Evolutionary conservation across 345 rosid species (phyloP).

Genomic region (Litchi chinensis): DNA sequence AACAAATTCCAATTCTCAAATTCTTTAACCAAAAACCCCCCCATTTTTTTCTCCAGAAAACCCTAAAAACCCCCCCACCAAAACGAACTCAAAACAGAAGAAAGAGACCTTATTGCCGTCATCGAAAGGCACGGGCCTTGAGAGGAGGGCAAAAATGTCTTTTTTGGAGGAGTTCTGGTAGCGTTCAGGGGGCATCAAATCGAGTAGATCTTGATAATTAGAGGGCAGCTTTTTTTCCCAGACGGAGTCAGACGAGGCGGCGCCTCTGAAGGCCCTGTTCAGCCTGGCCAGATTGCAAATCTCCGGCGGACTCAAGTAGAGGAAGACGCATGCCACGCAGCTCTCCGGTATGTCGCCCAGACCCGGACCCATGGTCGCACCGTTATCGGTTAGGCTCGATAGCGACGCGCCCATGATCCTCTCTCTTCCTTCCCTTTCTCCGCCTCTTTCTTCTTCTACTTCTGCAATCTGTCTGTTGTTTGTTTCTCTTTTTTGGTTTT

Average conservation of each 20-base stretch:
- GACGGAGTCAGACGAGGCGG: conserved; percentile 89
- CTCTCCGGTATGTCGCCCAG: conserved; percentile 94
- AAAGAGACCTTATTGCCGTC: conserved; percentile 67
- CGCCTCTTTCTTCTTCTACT: not conserved
- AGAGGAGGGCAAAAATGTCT: conserved; percentile 82
- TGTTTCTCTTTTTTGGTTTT: not conserved
- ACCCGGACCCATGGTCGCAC: conserved; percentile 54
- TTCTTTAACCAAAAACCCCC: not conserved
- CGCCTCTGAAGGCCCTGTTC: conserved; percentile 80
- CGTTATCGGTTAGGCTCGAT: conserved; percentile 69
- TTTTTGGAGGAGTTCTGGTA: conserved; percentile 65
- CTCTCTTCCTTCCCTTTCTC: not conserved
- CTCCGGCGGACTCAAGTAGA: conserved; percentile 88
- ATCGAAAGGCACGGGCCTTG: conserved; percentile 71
- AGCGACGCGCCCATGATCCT: conserved; percentile 80
- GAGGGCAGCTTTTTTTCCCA: conserved; percentile 86
- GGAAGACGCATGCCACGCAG: conserved; percentile 88
- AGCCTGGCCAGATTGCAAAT: conserved; percentile 92
- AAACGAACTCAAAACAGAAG: not conserved
- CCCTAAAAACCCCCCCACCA: too few species aligned
- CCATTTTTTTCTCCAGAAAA: not conserved
- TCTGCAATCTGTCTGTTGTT: not conserved
- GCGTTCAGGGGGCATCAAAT: conserved; percentile 78
- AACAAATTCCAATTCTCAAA: conserved; percentile 5
- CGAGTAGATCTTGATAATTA: conserved; percentile 81